Percentiles rank a stretch among this genome's conserved stretches.
phyloP scores from a whole-genome alignment of 2,329 filamentous ascomycete species.

The Trichoderma sp. region DNA sequence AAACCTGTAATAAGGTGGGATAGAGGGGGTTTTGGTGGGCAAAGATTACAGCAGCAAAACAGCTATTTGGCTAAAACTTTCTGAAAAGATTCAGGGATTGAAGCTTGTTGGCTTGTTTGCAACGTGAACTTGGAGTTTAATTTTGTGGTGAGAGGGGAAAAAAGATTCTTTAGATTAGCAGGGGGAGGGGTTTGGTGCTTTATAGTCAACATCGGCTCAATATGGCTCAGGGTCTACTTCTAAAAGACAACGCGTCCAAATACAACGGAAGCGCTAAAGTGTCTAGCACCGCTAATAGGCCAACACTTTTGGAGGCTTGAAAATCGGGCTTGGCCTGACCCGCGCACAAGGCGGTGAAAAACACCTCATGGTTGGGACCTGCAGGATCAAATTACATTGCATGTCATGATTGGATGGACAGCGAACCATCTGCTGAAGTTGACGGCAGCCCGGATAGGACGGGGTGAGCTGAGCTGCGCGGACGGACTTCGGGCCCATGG shows the following conservation, averaged over 20 bases:
- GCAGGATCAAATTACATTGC: slow-evolving; percentile 2
- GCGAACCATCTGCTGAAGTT: not conserved
- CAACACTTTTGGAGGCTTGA: not conserved
- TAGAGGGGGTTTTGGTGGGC: not conserved
- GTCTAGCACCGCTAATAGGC: slow-evolving; percentile 1
- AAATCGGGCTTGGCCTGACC: slow-evolving; percentile 9
- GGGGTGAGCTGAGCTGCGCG: not conserved
- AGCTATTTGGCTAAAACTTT: not conserved
- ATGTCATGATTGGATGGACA: not conserved
- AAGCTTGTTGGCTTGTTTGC: not conserved
- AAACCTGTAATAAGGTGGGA: slow-evolving; percentile 13
- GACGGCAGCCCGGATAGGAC: slow-evolving; percentile 5
- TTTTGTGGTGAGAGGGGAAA: not conserved
- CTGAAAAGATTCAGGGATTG: not conserved
- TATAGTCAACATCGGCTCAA: slow-evolving; percentile 2
- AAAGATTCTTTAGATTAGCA: not conserved
- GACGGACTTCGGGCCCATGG: not conserved
- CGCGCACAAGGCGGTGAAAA: slow-evolving; percentile 17
- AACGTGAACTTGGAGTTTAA: not conserved
- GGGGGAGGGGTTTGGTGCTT: not conserved
- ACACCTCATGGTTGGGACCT: not conserved
- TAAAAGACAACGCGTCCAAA: not conserved
- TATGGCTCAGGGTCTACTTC: not conserved
- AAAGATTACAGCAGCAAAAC: not conserved
- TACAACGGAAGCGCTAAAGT: not conserved